These are phyloP conservation scores for Durio zibethinus DNA, from an alignment of 345 rosid species.

Conservation along the genomic window DNA sequence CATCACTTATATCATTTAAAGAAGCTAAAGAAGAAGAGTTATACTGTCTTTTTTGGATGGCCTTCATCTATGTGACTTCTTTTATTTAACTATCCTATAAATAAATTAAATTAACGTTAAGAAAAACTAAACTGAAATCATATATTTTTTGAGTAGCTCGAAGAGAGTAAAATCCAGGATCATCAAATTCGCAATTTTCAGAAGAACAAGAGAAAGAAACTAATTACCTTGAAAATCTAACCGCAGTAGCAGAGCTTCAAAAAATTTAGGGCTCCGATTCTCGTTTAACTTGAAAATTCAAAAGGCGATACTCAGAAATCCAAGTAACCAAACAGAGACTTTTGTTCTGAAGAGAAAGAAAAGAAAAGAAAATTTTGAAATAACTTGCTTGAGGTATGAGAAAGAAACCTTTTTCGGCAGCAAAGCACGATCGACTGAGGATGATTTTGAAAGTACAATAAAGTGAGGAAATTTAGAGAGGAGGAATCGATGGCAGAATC, in stretches of 20 bases:
- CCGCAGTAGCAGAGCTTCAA: background rate
- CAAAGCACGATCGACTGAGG: background rate
- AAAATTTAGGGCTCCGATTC: background rate
- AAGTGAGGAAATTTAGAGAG: background rate
- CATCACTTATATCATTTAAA: constrained; percentile 1
- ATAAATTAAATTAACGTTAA: background rate
- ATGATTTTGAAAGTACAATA: too few species aligned
- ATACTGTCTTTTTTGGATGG: background rate
- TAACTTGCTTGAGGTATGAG: background rate
- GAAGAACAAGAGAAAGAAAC: background rate
- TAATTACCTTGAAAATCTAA: constrained; percentile 3
- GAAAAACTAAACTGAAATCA: too few species aligned
- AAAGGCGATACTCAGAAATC: background rate
- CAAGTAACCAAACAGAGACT: background rate
- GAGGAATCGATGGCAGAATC: background rate
- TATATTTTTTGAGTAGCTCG: background rate
- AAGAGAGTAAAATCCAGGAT: background rate
- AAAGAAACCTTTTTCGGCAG: background rate
- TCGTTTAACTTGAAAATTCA: background rate
- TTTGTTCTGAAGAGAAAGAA: background rate
- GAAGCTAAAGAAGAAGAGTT: background rate
- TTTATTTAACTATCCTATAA: background rate
- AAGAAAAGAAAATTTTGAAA: background rate
- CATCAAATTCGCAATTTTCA: background rate
- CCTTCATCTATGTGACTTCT: background rate